Evolutionary conservation across 352 stramenopile genomes (phyloP), one percentile per base, ranked within the genome.

Genomic region (Peronospora belbahrii): DNA sequence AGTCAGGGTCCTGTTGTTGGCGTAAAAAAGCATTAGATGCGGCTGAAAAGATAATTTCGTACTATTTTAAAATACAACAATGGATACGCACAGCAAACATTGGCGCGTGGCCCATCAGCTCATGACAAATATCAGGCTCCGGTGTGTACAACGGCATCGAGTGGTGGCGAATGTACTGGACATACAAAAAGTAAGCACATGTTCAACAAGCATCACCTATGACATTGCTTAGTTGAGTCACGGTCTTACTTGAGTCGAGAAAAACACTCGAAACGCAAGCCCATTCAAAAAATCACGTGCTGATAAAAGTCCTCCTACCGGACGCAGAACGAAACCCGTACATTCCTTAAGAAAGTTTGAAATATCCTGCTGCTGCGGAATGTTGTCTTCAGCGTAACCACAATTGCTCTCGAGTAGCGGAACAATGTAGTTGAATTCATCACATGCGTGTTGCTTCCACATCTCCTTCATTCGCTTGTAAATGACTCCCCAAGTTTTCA

Each of bases 71-170:
- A 27, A 15, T 18, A 4, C 1, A 7, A 13, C 7, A 38, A 27
- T 25, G 17, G 4, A 10, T 27, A 65, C 71, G 15, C 59, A 84
- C 72, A 2, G 93, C 94, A 73, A 99, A 98, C 91, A 98, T 97
- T 0, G 95, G 95, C 5, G 94, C 94, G 62, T 99, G 95, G 33
- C 88, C 88, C 70, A 97, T 88, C 14, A 97, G 74, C 58, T 98
- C 95, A 71, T 98, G 95, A 65, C 92, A 98, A 74, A 99, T 98
- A 53, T 99, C 95, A 2, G 96, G 96, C 74, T 99, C 96, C 2
- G 96, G 96, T 10, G 94, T 98, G 74, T 98, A 98, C 28, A 98
- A 65, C 17, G 95, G 95, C 67, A 84, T 94, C 41, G 84, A 97
- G 56, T 97, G 83, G 77, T 98, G 93, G 39, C 88, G 76, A 48